Evolutionary conservation across 768 basidiomycete genomes (phyloP).

Genomic region (Sarcodon sp.): DNA sequence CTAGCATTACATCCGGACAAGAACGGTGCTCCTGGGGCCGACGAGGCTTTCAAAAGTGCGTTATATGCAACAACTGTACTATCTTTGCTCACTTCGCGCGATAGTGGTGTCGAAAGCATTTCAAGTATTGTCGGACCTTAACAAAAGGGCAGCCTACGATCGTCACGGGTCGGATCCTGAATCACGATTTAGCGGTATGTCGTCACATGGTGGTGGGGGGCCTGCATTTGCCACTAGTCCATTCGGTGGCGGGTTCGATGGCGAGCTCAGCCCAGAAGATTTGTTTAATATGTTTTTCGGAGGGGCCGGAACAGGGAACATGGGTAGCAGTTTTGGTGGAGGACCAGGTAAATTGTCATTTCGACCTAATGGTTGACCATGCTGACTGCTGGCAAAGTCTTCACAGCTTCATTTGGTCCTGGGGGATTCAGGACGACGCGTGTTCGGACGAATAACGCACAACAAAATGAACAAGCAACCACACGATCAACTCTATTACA

Average conservation of each 20-base stretch:
- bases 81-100: constrained; percentile 4
- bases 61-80: constrained; percentile 8
- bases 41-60: constrained; percentile 95
- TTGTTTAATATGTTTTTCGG: constrained; percentile 99
- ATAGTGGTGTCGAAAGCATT: constrained; percentile 97
- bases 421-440: constrained; percentile 72
- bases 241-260: constrained; percentile 49
- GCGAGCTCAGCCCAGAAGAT: constrained; percentile 90
- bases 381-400: constrained; percentile 28
- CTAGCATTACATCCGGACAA: constrained; percentile 85
- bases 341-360: constrained; percentile 7
- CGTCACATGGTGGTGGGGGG: constrained; percentile 29
- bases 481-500: constrained; percentile 60
- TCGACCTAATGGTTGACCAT: constrained; percentile 7
- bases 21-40: constrained; percentile 95
- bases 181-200: constrained; percentile 61
- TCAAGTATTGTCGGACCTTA: constrained; percentile 87
- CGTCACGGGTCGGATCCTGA: constrained; percentile 83
- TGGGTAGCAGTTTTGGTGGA: constrained; percentile 25
- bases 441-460: constrained; percentile 22
- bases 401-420: constrained; percentile 68
- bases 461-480: constrained; percentile 22
- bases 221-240: constrained; percentile 35
- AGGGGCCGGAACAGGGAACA: constrained; percentile 44
- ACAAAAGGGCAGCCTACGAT: constrained; percentile 84